A percentile compares a stretch with the other conserved stretches of the same genome.
phyloP scores from a whole-genome alignment of 306 rosid species.

The cucumber (Cucumis sativus) region DNA sequence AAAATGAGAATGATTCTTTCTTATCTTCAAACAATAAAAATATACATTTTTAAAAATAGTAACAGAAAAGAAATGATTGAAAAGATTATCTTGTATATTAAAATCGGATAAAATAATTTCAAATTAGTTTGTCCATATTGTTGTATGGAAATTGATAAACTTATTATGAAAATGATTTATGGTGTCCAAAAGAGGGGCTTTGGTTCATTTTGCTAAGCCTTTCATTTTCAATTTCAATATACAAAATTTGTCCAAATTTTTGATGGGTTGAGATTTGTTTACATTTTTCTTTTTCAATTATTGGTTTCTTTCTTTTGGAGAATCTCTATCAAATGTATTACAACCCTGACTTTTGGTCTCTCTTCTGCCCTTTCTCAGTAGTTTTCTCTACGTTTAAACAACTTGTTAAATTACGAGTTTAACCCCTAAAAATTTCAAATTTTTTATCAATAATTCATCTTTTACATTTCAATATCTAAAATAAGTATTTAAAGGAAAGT shows the following conservation, averaged over 20 bases:
- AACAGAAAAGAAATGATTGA: neutral
- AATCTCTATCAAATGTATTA: neutral
- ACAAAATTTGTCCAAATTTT: neutral
- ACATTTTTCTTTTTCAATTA: neutral
- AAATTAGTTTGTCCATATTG: neutral
- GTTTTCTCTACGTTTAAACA: no score
- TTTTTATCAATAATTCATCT: no score
- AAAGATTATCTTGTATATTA: neutral
- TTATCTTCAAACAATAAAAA: neutral
- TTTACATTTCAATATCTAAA: no score
- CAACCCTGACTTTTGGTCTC: neutral
- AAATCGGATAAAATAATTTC: neutral
- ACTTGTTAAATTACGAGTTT: no score
- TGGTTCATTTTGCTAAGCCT: neutral
- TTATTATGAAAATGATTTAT: neutral
- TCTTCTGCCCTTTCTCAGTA: no score
- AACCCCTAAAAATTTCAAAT: no score
- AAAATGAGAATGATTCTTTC: conserved; percentile 1
- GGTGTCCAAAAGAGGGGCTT: neutral
- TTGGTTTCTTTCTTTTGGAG: neutral
- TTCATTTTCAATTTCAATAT: neutral
- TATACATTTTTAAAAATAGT: neutral
- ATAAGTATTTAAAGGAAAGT: no score
- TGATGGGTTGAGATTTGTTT: neutral
- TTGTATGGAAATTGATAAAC: neutral